Base-by-base conservation (phyloP, 2,329 filamentous ascomycete species). In the Aureobasidium subglaciale region DNA sequence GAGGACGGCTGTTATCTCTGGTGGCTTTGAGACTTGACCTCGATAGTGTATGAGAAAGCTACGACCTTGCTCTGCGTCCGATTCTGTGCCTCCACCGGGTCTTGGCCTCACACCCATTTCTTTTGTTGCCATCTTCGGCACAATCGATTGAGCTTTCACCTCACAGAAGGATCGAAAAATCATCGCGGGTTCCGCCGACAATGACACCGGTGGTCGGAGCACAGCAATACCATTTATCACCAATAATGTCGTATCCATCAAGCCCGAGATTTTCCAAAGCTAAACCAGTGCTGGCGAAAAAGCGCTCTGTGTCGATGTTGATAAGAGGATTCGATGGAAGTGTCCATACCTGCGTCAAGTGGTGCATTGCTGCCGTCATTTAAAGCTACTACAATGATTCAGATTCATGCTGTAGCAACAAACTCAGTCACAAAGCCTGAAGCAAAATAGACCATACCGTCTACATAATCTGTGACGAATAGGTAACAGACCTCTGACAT, bases 111-210 rank as follows among this genome's bases (percentile, higher is more conserved):
- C 37, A 64, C 59, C 50, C 61, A 54, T 29, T 61, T 63, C 55
- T 63, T 59, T 22, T 61, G 46, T 56, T 60, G 56, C 55, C 65
- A 59, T 54, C 58, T 15, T 74, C 61, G 20, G 64, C 74, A 61
- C 79, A 79, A 60, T 79, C 79, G 16, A 79, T 71, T 0, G 76
- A 77, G 40, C 70, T 74, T 61, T 79, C 77, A 1, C 75, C 76
- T 5, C 65, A 64, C 1, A 73, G 74, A 60, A 79, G 79, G 54
- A 79, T 77, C 20, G 73, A 69, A 30, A 71, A 67, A 62, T 78
- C 77, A 61, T 79, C 79, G 38, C 78, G 56, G 38, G 75, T 71
- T 0, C 63, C 75, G 0, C 76, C 76, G 5, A 72, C 61, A 13
- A 77, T 67, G 0, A 70, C 70, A 0, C 75, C 77, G 3, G 60